These are phyloP conservation scores for Penicillium sp. DNA, from an alignment of 2,329 filamentous ascomycete genomes.

Conservation along the genomic window DNA sequence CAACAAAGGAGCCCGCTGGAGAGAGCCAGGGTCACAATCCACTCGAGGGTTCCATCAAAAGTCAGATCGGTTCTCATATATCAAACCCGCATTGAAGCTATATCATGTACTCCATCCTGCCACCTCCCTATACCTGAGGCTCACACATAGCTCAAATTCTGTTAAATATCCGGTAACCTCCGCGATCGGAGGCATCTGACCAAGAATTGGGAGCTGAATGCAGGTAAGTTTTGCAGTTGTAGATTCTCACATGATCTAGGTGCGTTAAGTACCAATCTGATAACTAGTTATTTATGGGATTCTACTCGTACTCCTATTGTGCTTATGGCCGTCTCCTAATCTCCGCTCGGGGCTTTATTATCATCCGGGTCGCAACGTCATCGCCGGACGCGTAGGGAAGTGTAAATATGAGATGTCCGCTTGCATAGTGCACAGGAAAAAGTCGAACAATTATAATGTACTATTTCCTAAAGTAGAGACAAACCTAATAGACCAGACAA, in stretches of 20 bases:
- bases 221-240: not conserved
- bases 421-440: not conserved
- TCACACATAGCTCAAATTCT: not conserved
- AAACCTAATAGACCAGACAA: not conserved
- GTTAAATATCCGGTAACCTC: not conserved
- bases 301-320: not conserved
- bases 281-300: not conserved
- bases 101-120: not conserved
- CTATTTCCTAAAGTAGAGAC: not conserved
- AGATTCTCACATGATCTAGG: not conserved
- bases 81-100: not conserved
- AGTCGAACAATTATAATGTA: not conserved
- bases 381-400: conserved; percentile 4
- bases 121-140: too few relatives aligned
- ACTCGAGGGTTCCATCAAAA: conserved; percentile 6
- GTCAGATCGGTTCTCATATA: conserved; percentile 4
- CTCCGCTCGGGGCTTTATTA: conserved; percentile 1
- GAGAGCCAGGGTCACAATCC: conserved; percentile 9
- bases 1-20: conserved; percentile 1
- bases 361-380: conserved; percentile 6
- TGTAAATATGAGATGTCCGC: not conserved
- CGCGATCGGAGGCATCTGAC: conserved; percentile 3
- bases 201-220: not conserved
- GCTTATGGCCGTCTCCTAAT: not conserved
- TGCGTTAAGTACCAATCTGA: not conserved